Evolutionary conservation across 2,329 filamentous ascomycete species (phyloP).

Genomic region (Calonectria fujianensis): DNA sequence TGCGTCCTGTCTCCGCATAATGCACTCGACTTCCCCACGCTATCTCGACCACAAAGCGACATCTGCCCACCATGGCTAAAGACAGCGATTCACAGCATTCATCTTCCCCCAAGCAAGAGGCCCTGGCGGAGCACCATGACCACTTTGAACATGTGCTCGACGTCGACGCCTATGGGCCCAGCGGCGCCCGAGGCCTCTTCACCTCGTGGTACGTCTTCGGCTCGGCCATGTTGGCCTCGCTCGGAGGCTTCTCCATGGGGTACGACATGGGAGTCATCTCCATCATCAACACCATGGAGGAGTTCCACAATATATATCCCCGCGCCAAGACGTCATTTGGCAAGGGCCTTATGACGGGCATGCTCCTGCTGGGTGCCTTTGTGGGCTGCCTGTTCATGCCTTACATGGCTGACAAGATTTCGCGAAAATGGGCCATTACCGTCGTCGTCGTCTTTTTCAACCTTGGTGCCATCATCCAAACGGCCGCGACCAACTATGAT

Average conservation of each 20-base stretch:
- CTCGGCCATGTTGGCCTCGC: conserved; percentile 63
- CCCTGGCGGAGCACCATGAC: conserved; percentile 7
- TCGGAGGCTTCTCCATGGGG: conserved; percentile 55
- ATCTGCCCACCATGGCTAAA: conserved; percentile 16
- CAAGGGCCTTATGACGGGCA: conserved; percentile 57
- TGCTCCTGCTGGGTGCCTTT: conserved; percentile 43
- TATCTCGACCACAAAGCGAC: background rate
- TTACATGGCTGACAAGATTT: conserved; percentile 58
- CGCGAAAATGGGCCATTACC: conserved; percentile 72
- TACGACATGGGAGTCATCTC: conserved; percentile 60
- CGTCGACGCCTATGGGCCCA: conserved; percentile 31
- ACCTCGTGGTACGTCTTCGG: conserved; percentile 60
- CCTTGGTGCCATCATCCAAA: conserved; percentile 72
- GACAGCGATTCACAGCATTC: conserved; percentile 9
- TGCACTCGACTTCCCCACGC: background rate
- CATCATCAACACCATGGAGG: conserved; percentile 65
- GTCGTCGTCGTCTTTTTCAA: conserved; percentile 71
- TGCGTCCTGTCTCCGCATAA: conserved; percentile 9
- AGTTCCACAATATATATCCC: conserved; percentile 63
- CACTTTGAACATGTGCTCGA: conserved; percentile 1
- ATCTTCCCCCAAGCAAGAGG: background rate
- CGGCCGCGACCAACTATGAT: conserved; percentile 67
- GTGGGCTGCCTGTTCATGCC: conserved; percentile 40
- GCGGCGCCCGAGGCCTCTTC: conserved; percentile 25
- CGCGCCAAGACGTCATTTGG: conserved; percentile 50